phyloP scores from a whole-genome alignment of 1,139 yeast species.

The Hansenula anomala region DNA sequence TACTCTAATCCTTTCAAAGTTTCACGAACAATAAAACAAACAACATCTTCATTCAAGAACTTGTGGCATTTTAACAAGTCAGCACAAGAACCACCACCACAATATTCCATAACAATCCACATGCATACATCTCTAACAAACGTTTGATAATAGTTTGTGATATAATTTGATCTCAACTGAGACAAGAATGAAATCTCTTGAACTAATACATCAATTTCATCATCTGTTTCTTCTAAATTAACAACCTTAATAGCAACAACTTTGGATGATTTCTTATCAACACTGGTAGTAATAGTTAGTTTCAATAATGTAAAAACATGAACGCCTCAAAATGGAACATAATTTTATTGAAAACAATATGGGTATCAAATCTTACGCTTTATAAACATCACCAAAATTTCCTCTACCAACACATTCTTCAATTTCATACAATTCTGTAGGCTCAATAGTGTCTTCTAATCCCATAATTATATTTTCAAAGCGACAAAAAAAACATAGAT shows the following conservation, averaged over 20 bases:
- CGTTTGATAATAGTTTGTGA: slow-evolving; percentile 64
- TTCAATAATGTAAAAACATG: too few relatives aligned
- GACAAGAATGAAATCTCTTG: slow-evolving; percentile 76
- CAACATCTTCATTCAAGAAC: slow-evolving; percentile 50
- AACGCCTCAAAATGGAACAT: too few relatives aligned
- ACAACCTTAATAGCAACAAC: slow-evolving; percentile 77
- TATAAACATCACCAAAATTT: slow-evolving; percentile 82
- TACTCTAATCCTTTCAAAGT: slow-evolving; percentile 64
- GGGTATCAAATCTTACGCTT: slow-evolving; percentile 48
- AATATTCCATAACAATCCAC: slow-evolving; percentile 91
- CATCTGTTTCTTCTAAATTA: slow-evolving; percentile 68
- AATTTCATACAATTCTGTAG: slow-evolving; percentile 34
- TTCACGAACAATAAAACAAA: slow-evolving; percentile 54
- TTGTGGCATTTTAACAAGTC: slow-evolving; percentile 57
- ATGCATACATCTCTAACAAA: slow-evolving; percentile 57
- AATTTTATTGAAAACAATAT: too few relatives aligned
- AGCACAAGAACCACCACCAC: slow-evolving; percentile 89
- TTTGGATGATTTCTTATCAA: slow-evolving; percentile 27
- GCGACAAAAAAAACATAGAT: too few relatives aligned
- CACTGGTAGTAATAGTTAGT: too few relatives aligned
- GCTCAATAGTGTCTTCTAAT: slow-evolving; percentile 10
- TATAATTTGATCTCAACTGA: slow-evolving; percentile 54
- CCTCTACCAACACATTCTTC: slow-evolving; percentile 73
- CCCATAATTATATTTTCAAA: background rate
- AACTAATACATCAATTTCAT: slow-evolving; percentile 61